Evolutionary conservation across 116 monocot genomes (phyloP).

Genomic region (Dioscorea cayenensis): DNA sequence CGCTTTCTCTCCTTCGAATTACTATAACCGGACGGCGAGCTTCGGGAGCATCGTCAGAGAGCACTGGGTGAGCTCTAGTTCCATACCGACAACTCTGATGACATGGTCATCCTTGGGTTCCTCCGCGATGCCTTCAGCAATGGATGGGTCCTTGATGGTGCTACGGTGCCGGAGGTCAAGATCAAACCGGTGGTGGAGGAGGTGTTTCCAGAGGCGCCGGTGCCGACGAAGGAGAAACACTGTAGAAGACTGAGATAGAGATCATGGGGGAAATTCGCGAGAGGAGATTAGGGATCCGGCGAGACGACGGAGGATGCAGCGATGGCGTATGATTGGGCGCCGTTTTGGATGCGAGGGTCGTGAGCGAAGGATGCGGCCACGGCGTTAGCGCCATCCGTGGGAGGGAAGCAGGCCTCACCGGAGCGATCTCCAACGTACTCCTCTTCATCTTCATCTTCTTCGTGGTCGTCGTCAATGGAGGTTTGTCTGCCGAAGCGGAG

Average conservation of each 20-base stretch:
- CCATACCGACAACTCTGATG: slow-evolving; percentile 51
- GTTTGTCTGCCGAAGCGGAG: too few relatives aligned
- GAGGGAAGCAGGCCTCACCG: slow-evolving; percentile 19
- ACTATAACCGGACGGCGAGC: slow-evolving; percentile 24
- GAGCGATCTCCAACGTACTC: neutral
- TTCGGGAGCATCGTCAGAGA: slow-evolving; percentile 38
- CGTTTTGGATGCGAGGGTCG: slow-evolving; percentile 54
- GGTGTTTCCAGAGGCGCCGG: neutral
- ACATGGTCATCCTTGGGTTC: slow-evolving; percentile 47
- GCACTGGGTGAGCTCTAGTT: slow-evolving; percentile 46
- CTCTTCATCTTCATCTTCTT: neutral
- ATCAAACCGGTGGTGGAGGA: neutral
- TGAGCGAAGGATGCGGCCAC: slow-evolving; percentile 24
- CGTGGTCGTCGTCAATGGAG: neutral
- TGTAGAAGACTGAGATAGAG: slow-evolving; percentile 54
- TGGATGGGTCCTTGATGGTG: slow-evolving; percentile 25
- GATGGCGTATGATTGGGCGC: slow-evolving; percentile 53
- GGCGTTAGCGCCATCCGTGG: slow-evolving; percentile 3
- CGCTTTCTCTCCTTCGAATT: too few relatives aligned
- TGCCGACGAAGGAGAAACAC: slow-evolving; percentile 34
- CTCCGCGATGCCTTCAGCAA: slow-evolving; percentile 40
- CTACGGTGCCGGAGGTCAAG: neutral
- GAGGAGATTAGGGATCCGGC: slow-evolving; percentile 64
- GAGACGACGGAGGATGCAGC: slow-evolving; percentile 54
- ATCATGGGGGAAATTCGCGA: slow-evolving; percentile 66